phyloP scores from a whole-genome alignment of 345 rosid species.

The Salix caprea region DNA sequence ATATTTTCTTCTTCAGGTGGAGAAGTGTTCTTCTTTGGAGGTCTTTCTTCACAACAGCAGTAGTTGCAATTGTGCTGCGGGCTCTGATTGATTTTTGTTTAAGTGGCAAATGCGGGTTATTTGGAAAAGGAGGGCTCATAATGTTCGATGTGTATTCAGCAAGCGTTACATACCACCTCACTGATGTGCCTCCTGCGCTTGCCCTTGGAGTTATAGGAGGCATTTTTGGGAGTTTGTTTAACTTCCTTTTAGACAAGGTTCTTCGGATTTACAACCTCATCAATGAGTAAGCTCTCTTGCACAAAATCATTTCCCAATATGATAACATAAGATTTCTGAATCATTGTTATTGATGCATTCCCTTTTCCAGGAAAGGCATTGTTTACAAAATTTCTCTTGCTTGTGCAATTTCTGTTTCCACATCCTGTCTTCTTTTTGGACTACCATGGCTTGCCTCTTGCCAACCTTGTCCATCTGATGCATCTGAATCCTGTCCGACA shows the following conservation, averaged over 20 bases:
- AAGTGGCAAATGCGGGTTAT: constrained; percentile 79
- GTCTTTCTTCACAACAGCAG: constrained; percentile 81
- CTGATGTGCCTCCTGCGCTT: constrained; percentile 74
- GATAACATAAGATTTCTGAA: background rate
- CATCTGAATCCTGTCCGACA: constrained; percentile 83
- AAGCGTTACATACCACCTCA: constrained; percentile 59
- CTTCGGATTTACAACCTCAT: constrained; percentile 62
- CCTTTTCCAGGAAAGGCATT: constrained; percentile 57
- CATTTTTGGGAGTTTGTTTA: constrained; percentile 73
- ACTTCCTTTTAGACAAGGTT: constrained; percentile 65
- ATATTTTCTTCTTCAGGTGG: constrained; percentile 54
- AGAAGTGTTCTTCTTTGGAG: constrained; percentile 89
- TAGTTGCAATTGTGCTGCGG: constrained; percentile 79
- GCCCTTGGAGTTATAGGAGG: constrained; percentile 83
- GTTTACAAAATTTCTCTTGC: constrained; percentile 55
- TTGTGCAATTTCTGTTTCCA: constrained; percentile 62
- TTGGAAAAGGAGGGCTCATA: constrained; percentile 90
- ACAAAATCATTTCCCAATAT: background rate
- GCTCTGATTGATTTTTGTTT: constrained; percentile 82
- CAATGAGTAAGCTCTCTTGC: constrained; percentile 58
- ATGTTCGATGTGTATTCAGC: constrained; percentile 79
- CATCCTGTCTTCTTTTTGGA: constrained; percentile 88
- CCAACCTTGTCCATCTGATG: constrained; percentile 64
- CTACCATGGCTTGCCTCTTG: constrained; percentile 84
- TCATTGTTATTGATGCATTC: constrained; percentile 11